Evolutionary conservation across 495 filamentous ascomycete genomes (phyloP).

Genomic region (Evernia prunastri): DNA sequence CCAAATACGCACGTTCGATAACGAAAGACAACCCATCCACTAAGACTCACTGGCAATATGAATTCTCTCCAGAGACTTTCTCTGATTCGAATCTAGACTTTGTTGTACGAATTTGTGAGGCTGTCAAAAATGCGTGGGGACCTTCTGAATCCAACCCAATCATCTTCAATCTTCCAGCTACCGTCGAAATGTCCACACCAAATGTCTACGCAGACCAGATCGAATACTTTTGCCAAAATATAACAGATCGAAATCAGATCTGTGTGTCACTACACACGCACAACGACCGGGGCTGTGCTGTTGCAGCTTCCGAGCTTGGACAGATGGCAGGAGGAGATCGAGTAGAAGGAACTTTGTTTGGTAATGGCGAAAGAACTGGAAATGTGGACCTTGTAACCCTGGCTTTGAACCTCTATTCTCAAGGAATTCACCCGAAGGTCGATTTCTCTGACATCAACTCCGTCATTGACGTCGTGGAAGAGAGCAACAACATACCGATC

Average conservation of each 20-base stretch:
- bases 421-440: slow-evolving; percentile 80
- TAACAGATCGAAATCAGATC: slow-evolving; percentile 73
- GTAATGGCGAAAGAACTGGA: slow-evolving; percentile 91
- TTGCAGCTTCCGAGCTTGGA: slow-evolving; percentile 83
- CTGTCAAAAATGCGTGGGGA: slow-evolving; percentile 92
- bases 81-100: slow-evolving; percentile 84
- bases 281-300: slow-evolving; percentile 88
- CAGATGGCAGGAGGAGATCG: slow-evolving; percentile 97
- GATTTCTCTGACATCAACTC: slow-evolving; percentile 88
- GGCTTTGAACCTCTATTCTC: slow-evolving; percentile 92
- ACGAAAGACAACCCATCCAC: slow-evolving; percentile 87
- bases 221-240: slow-evolving; percentile 84
- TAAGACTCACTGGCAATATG: slow-evolving; percentile 80
- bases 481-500: slow-evolving; percentile 90
- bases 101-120: slow-evolving; percentile 79
- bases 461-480: slow-evolving; percentile 85
- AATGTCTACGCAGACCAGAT: slow-evolving; percentile 97
- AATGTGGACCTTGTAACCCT: slow-evolving; percentile 96
- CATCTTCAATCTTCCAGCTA: slow-evolving; percentile 96
- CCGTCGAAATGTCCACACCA: slow-evolving; percentile 91
- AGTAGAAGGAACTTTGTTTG: slow-evolving; percentile 92
- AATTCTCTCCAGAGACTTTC: slow-evolving; percentile 96
- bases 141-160: slow-evolving; percentile 76
- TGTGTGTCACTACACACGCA: slow-evolving; percentile 84
- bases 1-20: slow-evolving; percentile 77